Evolutionary conservation across 2,329 filamentous ascomycete genomes (phyloP), one percentile per base, ranked within the genome.

Genomic region (Xylariaceae sp.): DNA sequence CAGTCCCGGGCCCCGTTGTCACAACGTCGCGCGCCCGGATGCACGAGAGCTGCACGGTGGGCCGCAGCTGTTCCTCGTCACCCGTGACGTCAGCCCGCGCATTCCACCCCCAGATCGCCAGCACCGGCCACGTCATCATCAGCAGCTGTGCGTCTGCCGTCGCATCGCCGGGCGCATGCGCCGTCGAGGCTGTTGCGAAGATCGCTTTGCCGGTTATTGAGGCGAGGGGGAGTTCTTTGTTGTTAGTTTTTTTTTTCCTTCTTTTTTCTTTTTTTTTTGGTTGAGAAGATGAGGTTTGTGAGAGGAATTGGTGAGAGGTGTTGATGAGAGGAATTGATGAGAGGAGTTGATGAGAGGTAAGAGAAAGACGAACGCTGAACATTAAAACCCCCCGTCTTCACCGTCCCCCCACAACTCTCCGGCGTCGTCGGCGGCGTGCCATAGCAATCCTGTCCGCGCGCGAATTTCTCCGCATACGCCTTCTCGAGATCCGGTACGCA

Each of bases 61-160:
- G 67, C 45, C 17, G 17, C 17, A 18, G 17, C 17, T 18, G 17
- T 18, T 50, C 34, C 11, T 62, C 47, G 49, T 57, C 59, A 1
- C 59, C 55, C 8, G 65, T 58, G 3, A 63, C 65, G 8, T 66
- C 62, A 9, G 68, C 68, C 30, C 67, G 66, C 3, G 17, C 53
- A 51, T 69, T 70, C 66, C 66, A 71, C 5, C 69, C 68, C 69
- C 69, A 71, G 34, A 69, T 63, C 13, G 64, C 64, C 39, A 71
- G 45, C 17, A 69, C 62, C 13, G 69, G 68, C 67, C 66, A 70
- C 6, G 51, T 58, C 45, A 64, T 63, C 48, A 23, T 58, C 45
- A 64, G 62, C 48, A 23, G 45, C 8, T 52, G 53, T 0, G 68
- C 67, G 3, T 61, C 61, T 5, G 60, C 62, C 0, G 57, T 57